phyloP scores from a whole-genome alignment of 1,284 basidiomycete genomes.

The Microbotryum violaceum region DNA sequence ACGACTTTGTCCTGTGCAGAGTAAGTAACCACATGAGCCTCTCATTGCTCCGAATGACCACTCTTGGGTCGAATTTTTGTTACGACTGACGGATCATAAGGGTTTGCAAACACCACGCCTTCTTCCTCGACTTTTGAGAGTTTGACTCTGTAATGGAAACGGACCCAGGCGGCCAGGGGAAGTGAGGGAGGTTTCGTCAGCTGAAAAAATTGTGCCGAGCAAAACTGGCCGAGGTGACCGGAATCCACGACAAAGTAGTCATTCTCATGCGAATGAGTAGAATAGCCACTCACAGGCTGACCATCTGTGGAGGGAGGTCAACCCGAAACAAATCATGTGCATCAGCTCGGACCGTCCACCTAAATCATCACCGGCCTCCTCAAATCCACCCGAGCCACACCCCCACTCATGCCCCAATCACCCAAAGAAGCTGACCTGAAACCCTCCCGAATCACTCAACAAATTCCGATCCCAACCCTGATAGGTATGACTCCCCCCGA shows the following conservation, averaged over 20 bases:
- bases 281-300: slow-evolving; percentile 52
- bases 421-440: not conserved
- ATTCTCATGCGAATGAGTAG: not conserved
- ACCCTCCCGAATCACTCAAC: slow-evolving; percentile 49
- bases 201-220: not conserved
- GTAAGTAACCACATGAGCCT: not conserved
- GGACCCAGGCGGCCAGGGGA: not conserved
- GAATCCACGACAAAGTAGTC: not conserved
- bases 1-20: slow-evolving; percentile 5
- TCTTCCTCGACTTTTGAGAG: slow-evolving; percentile 73
- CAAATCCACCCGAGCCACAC: too few relatives aligned
- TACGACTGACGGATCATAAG: slow-evolving; percentile 48
- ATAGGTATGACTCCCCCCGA: slow-evolving; percentile 71
- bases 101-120: slow-evolving; percentile 70
- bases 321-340: slow-evolving; percentile 50
- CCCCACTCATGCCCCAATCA: not conserved
- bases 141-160: slow-evolving; percentile 20
- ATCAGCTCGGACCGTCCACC: slow-evolving; percentile 50
- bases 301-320: slow-evolving; percentile 56
- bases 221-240: not conserved
- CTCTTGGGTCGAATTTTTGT: not conserved
- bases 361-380: not conserved
- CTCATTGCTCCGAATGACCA: not conserved
- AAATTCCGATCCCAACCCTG: slow-evolving; percentile 76
- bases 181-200: not conserved